These are phyloP conservation scores for Desmodesmus armatus DNA, from an alignment of 139 green algal species.

Conservation along the genomic window DNA sequence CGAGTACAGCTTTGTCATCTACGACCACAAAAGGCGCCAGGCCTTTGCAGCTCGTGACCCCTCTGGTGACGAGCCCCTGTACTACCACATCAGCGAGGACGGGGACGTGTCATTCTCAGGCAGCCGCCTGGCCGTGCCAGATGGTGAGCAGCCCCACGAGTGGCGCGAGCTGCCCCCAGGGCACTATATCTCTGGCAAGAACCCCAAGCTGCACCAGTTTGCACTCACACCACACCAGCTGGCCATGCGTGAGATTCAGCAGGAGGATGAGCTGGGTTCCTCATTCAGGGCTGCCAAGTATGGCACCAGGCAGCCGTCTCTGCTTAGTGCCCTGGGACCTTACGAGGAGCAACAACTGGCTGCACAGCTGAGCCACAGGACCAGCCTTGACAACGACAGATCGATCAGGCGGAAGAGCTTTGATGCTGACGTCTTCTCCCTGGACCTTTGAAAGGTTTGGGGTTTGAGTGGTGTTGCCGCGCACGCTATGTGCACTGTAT, in stretches of 20 bases:
- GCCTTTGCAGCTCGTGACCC: conserved; percentile 76
- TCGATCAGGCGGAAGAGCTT: background rate
- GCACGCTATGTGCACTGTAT: background rate
- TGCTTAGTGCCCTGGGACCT: background rate
- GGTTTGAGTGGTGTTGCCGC: background rate
- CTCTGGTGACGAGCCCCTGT: conserved; percentile 66
- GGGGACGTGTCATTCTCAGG: conserved; percentile 62
- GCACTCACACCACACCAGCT: conserved; percentile 79
- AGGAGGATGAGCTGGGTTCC: conserved; percentile 8
- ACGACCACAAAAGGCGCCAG: conserved; percentile 64
- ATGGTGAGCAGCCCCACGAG: conserved; percentile 28
- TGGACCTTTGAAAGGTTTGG: conserved; percentile 24
- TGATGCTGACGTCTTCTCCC: conserved; percentile 36
- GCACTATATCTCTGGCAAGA: conserved; percentile 68
- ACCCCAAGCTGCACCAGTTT: conserved; percentile 66
- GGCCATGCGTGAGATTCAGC: conserved; percentile 34
- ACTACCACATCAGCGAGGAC: conserved; percentile 62
- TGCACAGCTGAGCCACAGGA: background rate
- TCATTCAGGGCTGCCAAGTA: background rate
- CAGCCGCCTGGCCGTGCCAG: conserved; percentile 45
- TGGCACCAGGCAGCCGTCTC: background rate
- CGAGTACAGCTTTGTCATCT: conserved; percentile 80
- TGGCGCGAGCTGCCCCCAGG: conserved; percentile 79
- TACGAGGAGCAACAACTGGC: conserved; percentile 16
- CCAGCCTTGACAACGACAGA: conserved; percentile 27